Conservation (phyloP, 768 basidiomycete genomes). For the Tricholoma sp. region DNA sequence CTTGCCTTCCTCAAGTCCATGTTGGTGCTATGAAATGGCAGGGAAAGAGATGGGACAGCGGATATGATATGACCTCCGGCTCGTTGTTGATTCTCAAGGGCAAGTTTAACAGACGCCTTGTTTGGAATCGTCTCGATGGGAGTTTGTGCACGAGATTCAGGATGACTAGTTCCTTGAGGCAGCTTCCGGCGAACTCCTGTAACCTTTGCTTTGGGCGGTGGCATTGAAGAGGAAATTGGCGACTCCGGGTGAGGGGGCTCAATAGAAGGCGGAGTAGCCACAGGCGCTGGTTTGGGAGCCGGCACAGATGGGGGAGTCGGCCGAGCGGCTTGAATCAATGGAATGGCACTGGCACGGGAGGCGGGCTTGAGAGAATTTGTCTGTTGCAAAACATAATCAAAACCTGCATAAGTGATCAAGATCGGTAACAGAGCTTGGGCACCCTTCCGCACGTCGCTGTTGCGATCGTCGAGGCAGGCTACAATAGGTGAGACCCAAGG, state of each 20-base stretch:
- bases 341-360: constrained; percentile 75
- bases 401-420: constrained; percentile 72
- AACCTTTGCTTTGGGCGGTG: constrained; percentile 43
- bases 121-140: constrained; percentile 30
- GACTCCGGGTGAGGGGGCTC: constrained; percentile 43
- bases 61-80: constrained; percentile 28
- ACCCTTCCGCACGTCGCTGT: constrained; percentile 84
- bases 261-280: constrained; percentile 24
- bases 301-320: constrained; percentile 27
- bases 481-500: constrained; percentile 64
- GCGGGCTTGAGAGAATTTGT: constrained; percentile 88
- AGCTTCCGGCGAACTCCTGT: constrained; percentile 69
- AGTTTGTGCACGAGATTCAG: constrained; percentile 44
- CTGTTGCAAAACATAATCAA: constrained; percentile 81
- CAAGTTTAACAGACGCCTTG: constrained; percentile 26
- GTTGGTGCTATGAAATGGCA: constrained; percentile 50
- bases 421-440: constrained; percentile 78
- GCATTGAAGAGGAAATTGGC: constrained; percentile 30
- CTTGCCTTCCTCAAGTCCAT: constrained; percentile 60
- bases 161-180: constrained; percentile 54
- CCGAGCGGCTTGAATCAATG: constrained; percentile 84
- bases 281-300: constrained; percentile 21
- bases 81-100: constrained; percentile 38
- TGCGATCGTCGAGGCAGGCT: constrained; percentile 85
- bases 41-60: constrained; percentile 25